A percentile compares a stretch with the other conserved stretches of the same genome.
phyloP scores from a whole-genome alignment of 2,329 filamentous ascomycete species.

The Madurella mycetomatis region DNA sequence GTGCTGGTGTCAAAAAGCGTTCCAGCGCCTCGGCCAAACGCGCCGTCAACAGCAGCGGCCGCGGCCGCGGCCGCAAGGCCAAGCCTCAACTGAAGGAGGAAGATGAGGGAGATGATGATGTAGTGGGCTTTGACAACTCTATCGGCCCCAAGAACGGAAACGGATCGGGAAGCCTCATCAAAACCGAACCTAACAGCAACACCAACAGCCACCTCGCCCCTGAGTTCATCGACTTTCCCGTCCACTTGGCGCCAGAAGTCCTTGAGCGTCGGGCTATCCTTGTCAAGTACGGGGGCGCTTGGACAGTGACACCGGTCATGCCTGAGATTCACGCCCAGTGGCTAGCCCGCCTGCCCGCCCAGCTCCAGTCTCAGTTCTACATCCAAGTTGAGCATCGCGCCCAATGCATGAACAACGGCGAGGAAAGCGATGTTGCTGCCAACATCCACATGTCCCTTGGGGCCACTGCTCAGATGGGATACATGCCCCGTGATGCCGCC shows the following conservation, averaged over 20 bases:
- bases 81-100: constrained; percentile 20
- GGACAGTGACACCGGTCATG: background rate
- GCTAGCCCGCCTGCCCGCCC: constrained; percentile 6
- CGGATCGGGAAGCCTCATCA: background rate
- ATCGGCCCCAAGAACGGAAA: background rate
- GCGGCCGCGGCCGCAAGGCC: constrained; percentile 8
- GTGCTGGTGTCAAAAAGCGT: constrained; percentile 19
- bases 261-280: constrained; percentile 9
- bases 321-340: constrained; percentile 2
- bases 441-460: background rate
- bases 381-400: background rate
- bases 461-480: background rate
- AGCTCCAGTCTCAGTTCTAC: constrained; percentile 6
- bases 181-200: background rate
- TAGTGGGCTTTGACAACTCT: background rate
- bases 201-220: background rate
- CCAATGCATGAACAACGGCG: background rate
- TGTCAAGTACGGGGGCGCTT: background rate
- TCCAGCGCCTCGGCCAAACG: background rate
- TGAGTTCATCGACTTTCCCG: constrained; percentile 6
- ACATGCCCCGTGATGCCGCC: background rate
- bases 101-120: constrained; percentile 5
- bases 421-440: background rate
- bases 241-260: background rate
- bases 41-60: background rate